Conservation (phyloP, 1,284 basidiomycete genomes). For the Tilletia caries region DNA sequence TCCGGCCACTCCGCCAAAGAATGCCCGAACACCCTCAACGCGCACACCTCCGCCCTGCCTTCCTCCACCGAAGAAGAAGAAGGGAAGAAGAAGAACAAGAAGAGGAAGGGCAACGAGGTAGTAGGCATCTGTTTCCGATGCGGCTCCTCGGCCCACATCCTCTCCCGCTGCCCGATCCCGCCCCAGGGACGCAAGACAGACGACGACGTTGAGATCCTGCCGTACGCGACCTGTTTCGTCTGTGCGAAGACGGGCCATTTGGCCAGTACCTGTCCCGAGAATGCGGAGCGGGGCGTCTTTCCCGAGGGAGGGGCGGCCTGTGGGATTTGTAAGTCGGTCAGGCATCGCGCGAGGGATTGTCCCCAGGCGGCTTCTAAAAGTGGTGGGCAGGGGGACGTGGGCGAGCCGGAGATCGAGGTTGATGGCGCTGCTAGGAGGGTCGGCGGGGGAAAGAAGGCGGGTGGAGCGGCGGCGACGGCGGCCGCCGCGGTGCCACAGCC, state of each 20-base stretch:
- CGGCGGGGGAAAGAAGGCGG: neutral
- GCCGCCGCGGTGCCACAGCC: too few relatives aligned
- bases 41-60: neutral
- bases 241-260: conserved; percentile 76
- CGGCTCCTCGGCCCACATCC: conserved; percentile 72
- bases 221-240: conserved; percentile 87
- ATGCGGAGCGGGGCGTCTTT: conserved; percentile 76
- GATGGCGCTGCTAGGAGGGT: too few relatives aligned
- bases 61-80: conserved; percentile 16
- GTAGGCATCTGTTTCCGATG: conserved; percentile 62
- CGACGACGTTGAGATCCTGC: conserved; percentile 57
- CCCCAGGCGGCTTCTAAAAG: conserved; percentile 61
- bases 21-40: conserved; percentile 60
- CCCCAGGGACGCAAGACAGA: conserved; percentile 19
- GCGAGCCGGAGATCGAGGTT: too few relatives aligned
- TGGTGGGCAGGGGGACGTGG: neutral
- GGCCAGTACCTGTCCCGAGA: conserved; percentile 74
- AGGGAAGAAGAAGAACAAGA: too few relatives aligned
- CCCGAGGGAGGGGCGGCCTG: conserved; percentile 87
- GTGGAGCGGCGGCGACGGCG: conserved; percentile 11
- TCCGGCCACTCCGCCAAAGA: conserved; percentile 79
- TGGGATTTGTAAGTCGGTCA: conserved; percentile 78
- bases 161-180: conserved; percentile 65
- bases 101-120: conserved; percentile 51
- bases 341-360: conserved; percentile 83